Percentiles rank a stretch among this genome's conserved stretches.
These are phyloP conservation scores for Tolypocladium album DNA, from an alignment of 2,329 filamentous ascomycete species.

Conservation along the genomic window DNA sequence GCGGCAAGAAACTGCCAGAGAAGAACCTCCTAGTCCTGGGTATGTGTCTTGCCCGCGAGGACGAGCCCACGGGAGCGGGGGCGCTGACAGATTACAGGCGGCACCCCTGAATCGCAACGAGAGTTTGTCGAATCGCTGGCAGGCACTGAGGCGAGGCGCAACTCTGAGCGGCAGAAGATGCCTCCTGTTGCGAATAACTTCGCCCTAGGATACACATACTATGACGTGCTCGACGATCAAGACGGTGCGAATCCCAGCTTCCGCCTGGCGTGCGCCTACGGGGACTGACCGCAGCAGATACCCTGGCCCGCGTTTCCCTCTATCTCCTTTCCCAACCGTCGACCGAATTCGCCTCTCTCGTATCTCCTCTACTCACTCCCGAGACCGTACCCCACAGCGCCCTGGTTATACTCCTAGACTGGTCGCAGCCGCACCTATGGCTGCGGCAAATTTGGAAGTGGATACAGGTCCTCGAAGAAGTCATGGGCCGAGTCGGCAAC, in stretches of 20 bases:
- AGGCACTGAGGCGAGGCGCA: constrained; percentile 40
- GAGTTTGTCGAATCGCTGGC: constrained; percentile 66
- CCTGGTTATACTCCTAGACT: constrained; percentile 87
- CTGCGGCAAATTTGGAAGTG: constrained; percentile 79
- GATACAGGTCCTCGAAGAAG: constrained; percentile 72
- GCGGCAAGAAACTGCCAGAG: constrained; percentile 79
- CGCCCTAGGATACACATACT: constrained; percentile 88
- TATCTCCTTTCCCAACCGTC: constrained; percentile 84
- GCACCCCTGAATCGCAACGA: constrained; percentile 70
- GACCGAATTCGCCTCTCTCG: constrained; percentile 68
- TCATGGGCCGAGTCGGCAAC: constrained; percentile 61
- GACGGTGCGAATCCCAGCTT: constrained; percentile 52
- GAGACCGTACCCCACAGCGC: constrained; percentile 78
- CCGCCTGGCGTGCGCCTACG: not conserved
- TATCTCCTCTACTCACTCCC: constrained; percentile 75
- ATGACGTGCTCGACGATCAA: constrained; percentile 89
- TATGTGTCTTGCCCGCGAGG: constrained; percentile 21
- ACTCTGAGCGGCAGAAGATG: constrained; percentile 47
- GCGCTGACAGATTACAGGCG: constrained; percentile 43
- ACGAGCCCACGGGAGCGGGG: not conserved
- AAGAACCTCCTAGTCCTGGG: constrained; percentile 85
- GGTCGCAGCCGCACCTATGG: constrained; percentile 91
- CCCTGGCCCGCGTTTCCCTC: constrained; percentile 76
- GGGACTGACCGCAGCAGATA: constrained; percentile 47
- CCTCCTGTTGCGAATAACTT: constrained; percentile 86